phyloP scores from a whole-genome alignment of 2,329 filamentous ascomycete species.

The Rhinocladiella mackenziei region DNA sequence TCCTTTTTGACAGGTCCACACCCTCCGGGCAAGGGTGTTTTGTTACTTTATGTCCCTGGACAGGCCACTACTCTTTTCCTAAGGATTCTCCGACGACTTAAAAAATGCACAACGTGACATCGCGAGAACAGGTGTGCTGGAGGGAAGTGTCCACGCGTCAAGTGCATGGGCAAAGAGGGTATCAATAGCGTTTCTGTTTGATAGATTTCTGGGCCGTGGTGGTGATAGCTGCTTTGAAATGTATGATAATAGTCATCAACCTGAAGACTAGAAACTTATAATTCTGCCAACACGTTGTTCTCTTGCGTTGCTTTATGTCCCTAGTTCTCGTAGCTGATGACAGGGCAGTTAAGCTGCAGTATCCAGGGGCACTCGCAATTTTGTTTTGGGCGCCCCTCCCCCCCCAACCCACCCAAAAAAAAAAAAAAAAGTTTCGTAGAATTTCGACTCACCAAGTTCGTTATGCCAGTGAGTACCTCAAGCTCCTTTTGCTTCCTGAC shows the following conservation, averaged over 20 bases:
- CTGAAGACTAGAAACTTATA: too few species aligned
- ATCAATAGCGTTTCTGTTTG: too few species aligned
- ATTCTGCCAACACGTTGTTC: too few species aligned
- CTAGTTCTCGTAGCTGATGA: too few species aligned
- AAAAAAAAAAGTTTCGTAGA: too few species aligned
- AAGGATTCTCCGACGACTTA: constrained; percentile 8
- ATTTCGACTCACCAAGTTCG: not conserved
- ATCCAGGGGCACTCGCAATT: not conserved
- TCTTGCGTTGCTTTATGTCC: too few species aligned
- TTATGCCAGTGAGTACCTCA: constrained; percentile 26
- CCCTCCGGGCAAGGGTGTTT: constrained; percentile 8
- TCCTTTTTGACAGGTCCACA: not conserved
- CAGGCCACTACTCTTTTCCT: constrained; percentile 9
- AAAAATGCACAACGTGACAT: not conserved
- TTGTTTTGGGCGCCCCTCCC: too few species aligned
- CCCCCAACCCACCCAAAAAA: too few species aligned
- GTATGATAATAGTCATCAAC: not conserved
- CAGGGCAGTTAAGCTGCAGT: too few species aligned
- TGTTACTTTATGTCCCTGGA: constrained; percentile 8
- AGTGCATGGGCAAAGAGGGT: not conserved
- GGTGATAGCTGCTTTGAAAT: not conserved
- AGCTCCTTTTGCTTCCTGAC: not conserved
- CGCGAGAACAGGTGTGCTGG: not conserved
- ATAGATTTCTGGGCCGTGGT: too few species aligned
- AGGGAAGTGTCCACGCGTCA: not conserved